Evolutionary conservation across 306 rosid species (phyloP).

Genomic region (Acacia acuminata): DNA sequence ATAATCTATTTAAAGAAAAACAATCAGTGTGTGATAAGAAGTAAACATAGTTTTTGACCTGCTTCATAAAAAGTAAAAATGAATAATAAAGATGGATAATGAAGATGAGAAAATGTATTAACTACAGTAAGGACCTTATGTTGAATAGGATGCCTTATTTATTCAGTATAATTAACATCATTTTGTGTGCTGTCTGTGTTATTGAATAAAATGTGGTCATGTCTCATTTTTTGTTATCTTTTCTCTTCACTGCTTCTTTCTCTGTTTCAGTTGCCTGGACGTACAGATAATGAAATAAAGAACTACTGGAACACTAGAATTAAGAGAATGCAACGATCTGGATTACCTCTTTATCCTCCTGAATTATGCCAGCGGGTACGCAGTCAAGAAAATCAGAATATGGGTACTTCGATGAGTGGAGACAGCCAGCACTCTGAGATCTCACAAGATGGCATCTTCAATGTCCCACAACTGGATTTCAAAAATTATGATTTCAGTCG

Average conservation of each 20-base stretch:
- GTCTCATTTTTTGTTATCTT: background rate
- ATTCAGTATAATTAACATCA: background rate
- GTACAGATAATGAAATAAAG: slow-evolving; percentile 83
- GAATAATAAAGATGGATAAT: background rate
- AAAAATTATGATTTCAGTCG: slow-evolving; percentile 25
- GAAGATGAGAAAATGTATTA: background rate
- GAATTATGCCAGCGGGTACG: slow-evolving; percentile 39
- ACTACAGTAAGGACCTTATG: background rate
- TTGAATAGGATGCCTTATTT: background rate
- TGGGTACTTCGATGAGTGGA: slow-evolving; percentile 10
- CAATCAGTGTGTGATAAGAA: background rate
- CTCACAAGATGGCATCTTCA: slow-evolving; percentile 32
- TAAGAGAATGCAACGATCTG: slow-evolving; percentile 60
- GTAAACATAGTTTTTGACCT: background rate
- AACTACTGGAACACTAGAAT: slow-evolving; percentile 74
- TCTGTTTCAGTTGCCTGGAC: slow-evolving; percentile 68
- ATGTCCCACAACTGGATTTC: slow-evolving; percentile 50
- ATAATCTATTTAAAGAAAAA: background rate
- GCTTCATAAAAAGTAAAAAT: background rate
- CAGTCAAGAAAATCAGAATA: slow-evolving; percentile 40
- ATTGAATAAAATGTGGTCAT: background rate
- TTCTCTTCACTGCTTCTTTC: slow-evolving; percentile 23
- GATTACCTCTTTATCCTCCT: slow-evolving; percentile 64
- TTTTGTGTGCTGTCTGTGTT: background rate
- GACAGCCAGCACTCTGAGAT: slow-evolving; percentile 36